phyloP scores from a whole-genome alignment of 2,329 filamentous ascomycete species.

The Fusarium sp. region DNA sequence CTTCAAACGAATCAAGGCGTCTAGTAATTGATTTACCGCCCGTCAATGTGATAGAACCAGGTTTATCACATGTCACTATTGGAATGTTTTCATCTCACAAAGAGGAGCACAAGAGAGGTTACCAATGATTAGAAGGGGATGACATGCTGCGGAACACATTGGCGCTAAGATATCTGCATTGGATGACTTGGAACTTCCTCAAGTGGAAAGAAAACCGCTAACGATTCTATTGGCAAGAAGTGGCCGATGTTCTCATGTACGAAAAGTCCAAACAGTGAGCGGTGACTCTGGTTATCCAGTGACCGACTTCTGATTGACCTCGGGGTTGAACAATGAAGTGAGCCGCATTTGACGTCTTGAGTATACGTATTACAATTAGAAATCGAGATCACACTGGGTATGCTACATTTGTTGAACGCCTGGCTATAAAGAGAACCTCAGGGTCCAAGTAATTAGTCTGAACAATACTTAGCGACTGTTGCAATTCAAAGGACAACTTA shows the following conservation, averaged over 20 bases:
- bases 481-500: not conserved
- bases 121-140: not conserved
- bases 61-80: not conserved
- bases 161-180: not conserved
- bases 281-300: too few species aligned
- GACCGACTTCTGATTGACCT: too few species aligned
- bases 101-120: not conserved
- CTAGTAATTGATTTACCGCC: too few species aligned
- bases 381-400: accelerated
- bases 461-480: too few species aligned
- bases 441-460: too few species aligned
- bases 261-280: not conserved
- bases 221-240: accelerated
- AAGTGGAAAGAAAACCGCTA: not conserved
- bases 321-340: not conserved
- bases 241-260: accelerated
- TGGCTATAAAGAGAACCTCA: accelerated
- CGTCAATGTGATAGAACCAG: too few species aligned
- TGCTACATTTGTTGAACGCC: accelerated
- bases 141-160: not conserved
- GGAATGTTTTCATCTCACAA: accelerated
- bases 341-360: accelerated
- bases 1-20: not conserved
- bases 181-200: not conserved
- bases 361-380: too few species aligned